A percentile compares a stretch with the other conserved stretches of the same genome.
phyloP scores from a whole-genome alignment of 2,329 filamentous ascomycete species.

The Lachnellula cervina region DNA sequence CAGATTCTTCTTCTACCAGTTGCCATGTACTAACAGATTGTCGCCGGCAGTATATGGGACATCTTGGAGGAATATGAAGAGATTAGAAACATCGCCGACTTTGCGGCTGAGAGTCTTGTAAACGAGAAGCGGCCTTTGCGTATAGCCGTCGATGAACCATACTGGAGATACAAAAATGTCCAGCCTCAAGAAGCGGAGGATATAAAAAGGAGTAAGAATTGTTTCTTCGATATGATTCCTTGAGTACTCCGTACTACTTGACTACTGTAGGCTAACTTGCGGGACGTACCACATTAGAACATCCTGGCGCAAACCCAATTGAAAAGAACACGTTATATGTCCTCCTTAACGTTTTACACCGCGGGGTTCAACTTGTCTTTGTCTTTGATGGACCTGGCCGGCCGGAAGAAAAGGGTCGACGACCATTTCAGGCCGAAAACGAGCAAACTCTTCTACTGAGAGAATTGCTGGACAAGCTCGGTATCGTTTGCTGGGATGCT shows the following conservation, averaged over 20 bases:
- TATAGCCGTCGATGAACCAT: background rate
- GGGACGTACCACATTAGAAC: background rate
- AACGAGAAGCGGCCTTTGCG: background rate
- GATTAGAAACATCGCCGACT: background rate
- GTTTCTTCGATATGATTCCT: background rate
- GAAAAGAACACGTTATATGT: background rate
- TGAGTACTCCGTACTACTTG: background rate
- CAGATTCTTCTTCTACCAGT: background rate
- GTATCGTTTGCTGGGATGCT: conserved; percentile 75
- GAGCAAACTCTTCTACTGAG: background rate
- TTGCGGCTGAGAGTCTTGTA: background rate
- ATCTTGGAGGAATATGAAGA: background rate
- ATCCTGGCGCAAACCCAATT: background rate
- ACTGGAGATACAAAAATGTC: background rate
- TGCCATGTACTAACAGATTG: background rate
- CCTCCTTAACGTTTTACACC: background rate
- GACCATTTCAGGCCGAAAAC: background rate
- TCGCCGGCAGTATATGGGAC: background rate
- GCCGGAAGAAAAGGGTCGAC: too few relatives aligned
- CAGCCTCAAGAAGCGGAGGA: background rate
- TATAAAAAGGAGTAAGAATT: background rate
- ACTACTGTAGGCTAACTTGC: background rate
- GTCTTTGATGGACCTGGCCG: background rate
- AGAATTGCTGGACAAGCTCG: conserved; percentile 42
- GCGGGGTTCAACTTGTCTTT: background rate